These are phyloP conservation scores for Pyrus communis DNA, from an alignment of 306 rosid species.

Conservation along the genomic window DNA sequence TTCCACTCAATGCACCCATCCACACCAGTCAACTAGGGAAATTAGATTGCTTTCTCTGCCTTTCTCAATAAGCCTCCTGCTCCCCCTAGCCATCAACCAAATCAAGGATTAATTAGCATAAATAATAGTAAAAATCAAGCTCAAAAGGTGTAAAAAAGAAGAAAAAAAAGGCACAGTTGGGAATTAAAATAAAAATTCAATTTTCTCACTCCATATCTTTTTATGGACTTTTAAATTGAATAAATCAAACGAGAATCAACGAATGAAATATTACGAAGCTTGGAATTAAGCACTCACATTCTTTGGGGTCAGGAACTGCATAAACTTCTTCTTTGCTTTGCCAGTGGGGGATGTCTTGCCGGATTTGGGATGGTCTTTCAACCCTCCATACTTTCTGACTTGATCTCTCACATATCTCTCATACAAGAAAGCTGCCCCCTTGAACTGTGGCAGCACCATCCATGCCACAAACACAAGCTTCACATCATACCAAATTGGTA, in stretches of 20 bases:
- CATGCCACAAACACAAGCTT: conserved; percentile 71
- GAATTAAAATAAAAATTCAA: background rate
- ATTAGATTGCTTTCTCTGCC: background rate
- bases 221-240: background rate
- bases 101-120: background rate
- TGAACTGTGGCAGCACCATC: conserved; percentile 82
- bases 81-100: conserved; percentile 21
- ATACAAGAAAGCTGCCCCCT: conserved; percentile 87
- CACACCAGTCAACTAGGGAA: background rate
- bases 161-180: background rate
- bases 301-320: conserved; percentile 38
- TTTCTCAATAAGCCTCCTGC: conserved; percentile 38
- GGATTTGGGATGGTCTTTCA: background rate
- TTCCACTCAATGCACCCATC: too few species aligned
- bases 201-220: too few species aligned
- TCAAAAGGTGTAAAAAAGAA: background rate
- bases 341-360: conserved; percentile 18
- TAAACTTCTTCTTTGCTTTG: conserved; percentile 47
- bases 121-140: background rate
- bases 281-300: conserved; percentile 27
- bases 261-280: background rate
- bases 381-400: conserved; percentile 30
- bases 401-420: conserved; percentile 56
- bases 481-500: conserved; percentile 68
- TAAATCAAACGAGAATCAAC: background rate